Percentiles rank a stretch among this genome's conserved stretches.
Conservation (phyloP, 2,329 filamentous ascomycete genomes). For the Aspergillus texensis region DNA sequence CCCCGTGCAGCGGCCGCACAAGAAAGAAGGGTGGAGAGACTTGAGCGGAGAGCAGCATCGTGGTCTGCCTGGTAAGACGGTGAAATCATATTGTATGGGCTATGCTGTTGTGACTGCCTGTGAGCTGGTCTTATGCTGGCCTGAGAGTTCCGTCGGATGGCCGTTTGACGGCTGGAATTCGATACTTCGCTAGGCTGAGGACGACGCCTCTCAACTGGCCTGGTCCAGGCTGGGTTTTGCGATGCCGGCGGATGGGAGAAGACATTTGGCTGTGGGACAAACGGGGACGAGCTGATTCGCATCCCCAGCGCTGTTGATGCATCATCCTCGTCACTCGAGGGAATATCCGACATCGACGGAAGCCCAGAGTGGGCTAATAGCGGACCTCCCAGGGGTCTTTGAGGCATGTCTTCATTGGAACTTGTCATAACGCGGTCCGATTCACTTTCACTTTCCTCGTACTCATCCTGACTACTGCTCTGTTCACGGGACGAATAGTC, state of each 20-base stretch:
- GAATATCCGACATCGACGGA: slow-evolving; percentile 31
- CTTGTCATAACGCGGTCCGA: slow-evolving; percentile 72
- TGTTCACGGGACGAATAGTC: slow-evolving; percentile 47
- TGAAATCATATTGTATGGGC: slow-evolving; percentile 69
- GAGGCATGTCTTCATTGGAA: slow-evolving; percentile 61
- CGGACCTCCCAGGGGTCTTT: slow-evolving; percentile 26
- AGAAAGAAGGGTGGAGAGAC: slow-evolving; percentile 92
- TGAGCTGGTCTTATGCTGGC: slow-evolving; percentile 36
- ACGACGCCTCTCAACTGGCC: slow-evolving; percentile 51
- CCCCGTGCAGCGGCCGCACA: slow-evolving; percentile 88
- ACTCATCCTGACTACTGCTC: slow-evolving; percentile 86
- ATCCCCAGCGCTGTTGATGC: slow-evolving; percentile 80
- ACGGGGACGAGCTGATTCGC: slow-evolving; percentile 56
- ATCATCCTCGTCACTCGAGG: slow-evolving; percentile 65
- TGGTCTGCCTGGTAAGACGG: slow-evolving; percentile 82
- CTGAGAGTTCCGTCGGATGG: slow-evolving; percentile 43
- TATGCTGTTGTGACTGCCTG: slow-evolving; percentile 47
- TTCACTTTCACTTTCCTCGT: slow-evolving; percentile 90
- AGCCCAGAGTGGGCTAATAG: slow-evolving; percentile 28
- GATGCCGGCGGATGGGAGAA: slow-evolving; percentile 79
- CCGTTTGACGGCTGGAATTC: slow-evolving; percentile 37
- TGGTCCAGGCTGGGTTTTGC: slow-evolving; percentile 43
- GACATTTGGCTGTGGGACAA: slow-evolving; percentile 87
- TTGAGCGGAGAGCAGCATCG: slow-evolving; percentile 88
- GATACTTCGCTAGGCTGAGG: slow-evolving; percentile 51